Percentiles rank a stretch among this genome's conserved stretches.
Evolutionary conservation across 1,284 basidiomycete genomes (phyloP).

Genomic region (Salmacisia buchloeana): DNA sequence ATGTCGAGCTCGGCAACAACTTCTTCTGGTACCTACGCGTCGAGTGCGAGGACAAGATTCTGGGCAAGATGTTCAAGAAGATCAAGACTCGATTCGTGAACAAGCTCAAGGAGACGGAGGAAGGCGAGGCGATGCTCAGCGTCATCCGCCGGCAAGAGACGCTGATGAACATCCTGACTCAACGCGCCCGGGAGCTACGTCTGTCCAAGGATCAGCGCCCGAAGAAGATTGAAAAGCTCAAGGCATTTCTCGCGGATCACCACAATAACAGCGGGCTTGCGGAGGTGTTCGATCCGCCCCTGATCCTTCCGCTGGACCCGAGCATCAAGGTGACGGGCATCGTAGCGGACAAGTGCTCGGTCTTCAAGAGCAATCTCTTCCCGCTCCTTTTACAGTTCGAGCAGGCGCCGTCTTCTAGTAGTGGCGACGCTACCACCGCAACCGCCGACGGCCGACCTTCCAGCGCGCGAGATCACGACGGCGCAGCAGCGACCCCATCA

Average conservation of each 20-base stretch:
- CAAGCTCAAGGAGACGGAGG: conserved; percentile 64
- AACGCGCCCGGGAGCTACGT: conserved; percentile 77
- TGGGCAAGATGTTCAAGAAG: conserved; percentile 84
- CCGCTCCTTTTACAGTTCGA: conserved; percentile 87
- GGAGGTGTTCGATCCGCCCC: conserved; percentile 26
- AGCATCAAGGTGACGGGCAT: conserved; percentile 74
- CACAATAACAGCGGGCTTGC: conserved; percentile 64
- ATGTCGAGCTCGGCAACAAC: conserved; percentile 78
- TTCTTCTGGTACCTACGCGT: conserved; percentile 98
- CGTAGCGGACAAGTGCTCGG: conserved; percentile 79
- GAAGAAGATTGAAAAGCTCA: conserved; percentile 94
- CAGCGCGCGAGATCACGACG: too few species aligned
- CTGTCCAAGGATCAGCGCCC: conserved; percentile 85
- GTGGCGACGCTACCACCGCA: not conserved
- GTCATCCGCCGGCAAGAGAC: conserved; percentile 64
- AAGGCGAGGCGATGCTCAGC: conserved; percentile 15
- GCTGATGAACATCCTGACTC: conserved; percentile 70
- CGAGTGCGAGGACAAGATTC: conserved; percentile 72
- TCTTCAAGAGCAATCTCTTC: conserved; percentile 96
- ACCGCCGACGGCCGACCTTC: not conserved
- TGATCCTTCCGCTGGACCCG: conserved; percentile 75
- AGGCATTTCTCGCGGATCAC: conserved; percentile 68
- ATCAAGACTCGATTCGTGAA: conserved; percentile 83
- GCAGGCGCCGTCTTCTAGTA: conserved; percentile 36
- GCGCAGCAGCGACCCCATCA: not conserved